Evolutionary conservation across 306 rosid genomes (phyloP).

Genomic region (Prunus davidiana): DNA sequence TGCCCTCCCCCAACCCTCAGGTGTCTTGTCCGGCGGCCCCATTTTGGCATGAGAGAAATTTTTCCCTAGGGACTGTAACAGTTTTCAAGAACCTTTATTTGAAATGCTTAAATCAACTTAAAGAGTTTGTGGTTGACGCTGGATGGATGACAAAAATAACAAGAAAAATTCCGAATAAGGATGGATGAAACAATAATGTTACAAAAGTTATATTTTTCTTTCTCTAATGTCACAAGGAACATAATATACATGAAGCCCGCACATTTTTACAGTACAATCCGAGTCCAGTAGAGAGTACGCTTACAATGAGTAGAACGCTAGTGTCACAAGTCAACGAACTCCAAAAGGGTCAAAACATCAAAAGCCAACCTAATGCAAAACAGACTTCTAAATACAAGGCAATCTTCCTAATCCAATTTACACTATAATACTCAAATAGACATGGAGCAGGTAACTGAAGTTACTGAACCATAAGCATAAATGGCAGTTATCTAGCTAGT

Average conservation of each 20-base stretch:
- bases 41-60: slow-evolving; percentile 10
- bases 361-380: neutral
- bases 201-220: neutral
- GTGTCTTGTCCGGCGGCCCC: neutral
- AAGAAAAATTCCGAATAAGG: no score
- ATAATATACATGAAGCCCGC: neutral
- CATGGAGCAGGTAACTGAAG: neutral
- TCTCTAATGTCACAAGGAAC: neutral
- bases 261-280: neutral
- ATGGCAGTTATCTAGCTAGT: neutral
- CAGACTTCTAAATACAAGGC: neutral
- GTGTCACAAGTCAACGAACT: neutral
- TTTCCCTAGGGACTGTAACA: neutral
- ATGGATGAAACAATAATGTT: neutral
- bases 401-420: neutral
- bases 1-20: neutral
- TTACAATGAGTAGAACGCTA: neutral
- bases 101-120: neutral
- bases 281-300: neutral
- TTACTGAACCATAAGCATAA: neutral
- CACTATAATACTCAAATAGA: neutral
- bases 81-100: neutral
- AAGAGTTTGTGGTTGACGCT: neutral
- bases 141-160: no score
- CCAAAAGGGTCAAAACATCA: neutral